A percentile compares a stretch with the other conserved stretches of the same genome.
phyloP scores from a whole-genome alignment of 2,329 filamentous ascomycete species.

The Beauveria medogensis region DNA sequence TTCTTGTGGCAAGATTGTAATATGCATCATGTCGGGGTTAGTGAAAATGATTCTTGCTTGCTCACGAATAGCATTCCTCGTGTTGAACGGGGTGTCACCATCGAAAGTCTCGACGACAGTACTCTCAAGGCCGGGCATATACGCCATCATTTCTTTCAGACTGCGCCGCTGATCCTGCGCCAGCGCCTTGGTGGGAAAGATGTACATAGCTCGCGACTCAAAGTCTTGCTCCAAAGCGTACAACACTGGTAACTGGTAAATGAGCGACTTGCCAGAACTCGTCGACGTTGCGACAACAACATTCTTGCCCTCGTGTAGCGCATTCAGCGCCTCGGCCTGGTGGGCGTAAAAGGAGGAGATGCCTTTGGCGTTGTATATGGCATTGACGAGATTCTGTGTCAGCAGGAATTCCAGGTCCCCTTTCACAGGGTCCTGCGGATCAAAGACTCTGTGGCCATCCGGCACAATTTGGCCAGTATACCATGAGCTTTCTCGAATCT shows the following conservation, averaged over 20 bases:
- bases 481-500: slow-evolving; percentile 76
- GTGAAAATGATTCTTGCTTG: slow-evolving; percentile 92
- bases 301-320: slow-evolving; percentile 70
- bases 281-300: slow-evolving; percentile 94
- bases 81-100: slow-evolving; percentile 79
- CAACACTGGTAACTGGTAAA: slow-evolving; percentile 90
- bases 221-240: slow-evolving; percentile 74
- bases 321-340: slow-evolving; percentile 89
- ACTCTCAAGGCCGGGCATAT: slow-evolving; percentile 69
- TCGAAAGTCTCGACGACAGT: slow-evolving; percentile 88
- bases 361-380: slow-evolving; percentile 81
- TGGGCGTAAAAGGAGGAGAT: slow-evolving; percentile 86
- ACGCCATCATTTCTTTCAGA: slow-evolving; percentile 73
- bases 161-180: slow-evolving; percentile 91
- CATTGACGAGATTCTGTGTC: slow-evolving; percentile 90
- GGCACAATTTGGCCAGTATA: slow-evolving; percentile 91
- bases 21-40: slow-evolving; percentile 95
- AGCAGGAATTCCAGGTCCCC: slow-evolving; percentile 79
- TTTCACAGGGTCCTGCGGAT: slow-evolving; percentile 72
- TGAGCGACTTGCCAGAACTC: slow-evolving; percentile 94
- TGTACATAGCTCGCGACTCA: slow-evolving; percentile 83
- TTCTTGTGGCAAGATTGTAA: slow-evolving; percentile 89
- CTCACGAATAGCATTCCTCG: slow-evolving; percentile 73
- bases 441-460: slow-evolving; percentile 84
- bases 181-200: slow-evolving; percentile 94